Evolutionary conservation across 164 flowering plant genomes (phyloP).

Genomic region (Umbilicus rupestris): DNA sequence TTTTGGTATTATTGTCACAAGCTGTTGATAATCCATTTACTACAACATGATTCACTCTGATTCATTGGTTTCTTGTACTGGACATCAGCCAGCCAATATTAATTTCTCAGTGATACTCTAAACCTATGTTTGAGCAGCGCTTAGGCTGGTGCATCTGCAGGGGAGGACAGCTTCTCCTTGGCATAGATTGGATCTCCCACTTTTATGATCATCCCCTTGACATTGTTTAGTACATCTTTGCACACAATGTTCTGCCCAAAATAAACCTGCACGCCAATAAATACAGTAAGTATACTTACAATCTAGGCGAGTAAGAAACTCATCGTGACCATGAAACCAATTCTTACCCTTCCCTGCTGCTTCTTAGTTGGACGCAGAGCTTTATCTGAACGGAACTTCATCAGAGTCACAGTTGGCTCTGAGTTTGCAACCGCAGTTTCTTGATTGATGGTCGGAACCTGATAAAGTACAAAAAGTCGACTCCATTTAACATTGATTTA

Average conservation of each 20-base stretch:
- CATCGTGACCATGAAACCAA: background rate
- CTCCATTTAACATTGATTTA: background rate
- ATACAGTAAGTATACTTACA: background rate
- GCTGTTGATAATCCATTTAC: background rate
- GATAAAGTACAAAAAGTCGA: background rate
- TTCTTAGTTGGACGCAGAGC: slow-evolving; percentile 48
- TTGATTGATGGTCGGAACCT: slow-evolving; percentile 82
- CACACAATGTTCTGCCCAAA: slow-evolving; percentile 77
- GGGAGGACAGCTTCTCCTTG: slow-evolving; percentile 34
- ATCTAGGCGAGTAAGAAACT: background rate
- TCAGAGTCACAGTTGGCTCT: slow-evolving; percentile 64
- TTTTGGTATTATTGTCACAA: background rate
- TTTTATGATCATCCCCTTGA: slow-evolving; percentile 34
- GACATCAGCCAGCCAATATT: background rate
- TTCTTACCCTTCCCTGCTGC: slow-evolving; percentile 52
- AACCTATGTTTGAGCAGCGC: background rate
- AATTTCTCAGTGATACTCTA: background rate
- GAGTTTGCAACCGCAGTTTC: slow-evolving; percentile 48
- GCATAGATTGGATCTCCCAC: slow-evolving; percentile 66
- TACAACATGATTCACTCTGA: background rate
- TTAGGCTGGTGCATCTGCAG: slow-evolving; percentile 58
- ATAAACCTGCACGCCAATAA: slow-evolving; percentile 42
- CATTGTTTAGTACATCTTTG: slow-evolving; percentile 25
- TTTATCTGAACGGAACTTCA: slow-evolving; percentile 60
- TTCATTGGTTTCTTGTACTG: background rate